phyloP scores from a whole-genome alignment of 805 yeast species.

The Lachancea sp. region DNA sequence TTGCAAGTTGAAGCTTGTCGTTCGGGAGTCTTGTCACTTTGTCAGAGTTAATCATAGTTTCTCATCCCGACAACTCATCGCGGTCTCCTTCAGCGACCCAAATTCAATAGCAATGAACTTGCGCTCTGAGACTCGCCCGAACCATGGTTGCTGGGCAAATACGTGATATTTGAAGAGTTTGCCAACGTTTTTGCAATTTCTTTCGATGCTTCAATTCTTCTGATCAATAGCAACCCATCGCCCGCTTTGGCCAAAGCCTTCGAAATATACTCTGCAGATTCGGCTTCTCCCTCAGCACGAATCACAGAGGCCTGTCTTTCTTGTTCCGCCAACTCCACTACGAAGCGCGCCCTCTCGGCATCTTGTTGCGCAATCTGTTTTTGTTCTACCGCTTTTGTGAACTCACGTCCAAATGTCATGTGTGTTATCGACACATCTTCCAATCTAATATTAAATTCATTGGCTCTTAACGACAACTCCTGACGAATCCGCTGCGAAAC shows the following conservation, averaged over 20 bases:
- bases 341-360: conserved; percentile 91
- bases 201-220: conserved; percentile 94
- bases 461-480: conserved; percentile 76
- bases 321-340: conserved; percentile 95
- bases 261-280: conserved; percentile 92
- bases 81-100: conserved; percentile 47
- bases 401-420: conserved; percentile 93
- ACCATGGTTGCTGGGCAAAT: conserved; percentile 59
- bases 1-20: not conserved
- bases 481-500: conserved; percentile 84
- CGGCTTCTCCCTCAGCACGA: conserved; percentile 99
- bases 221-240: conserved; percentile 86
- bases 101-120: conserved; percentile 56
- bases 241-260: conserved; percentile 91
- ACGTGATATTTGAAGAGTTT: conserved; percentile 75
- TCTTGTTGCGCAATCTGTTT: conserved; percentile 99
- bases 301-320: conserved; percentile 92
- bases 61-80: too few species aligned
- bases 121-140: conserved; percentile 35
- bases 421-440: conserved; percentile 98
- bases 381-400: conserved; percentile 97
- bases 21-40: not conserved
- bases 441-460: conserved; percentile 80
- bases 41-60: too few species aligned
- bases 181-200: conserved; percentile 90